These are phyloP conservation scores for Thamnidium elegans DNA, from an alignment of 192 early-diverging fungal species.

Conservation along the genomic window DNA sequence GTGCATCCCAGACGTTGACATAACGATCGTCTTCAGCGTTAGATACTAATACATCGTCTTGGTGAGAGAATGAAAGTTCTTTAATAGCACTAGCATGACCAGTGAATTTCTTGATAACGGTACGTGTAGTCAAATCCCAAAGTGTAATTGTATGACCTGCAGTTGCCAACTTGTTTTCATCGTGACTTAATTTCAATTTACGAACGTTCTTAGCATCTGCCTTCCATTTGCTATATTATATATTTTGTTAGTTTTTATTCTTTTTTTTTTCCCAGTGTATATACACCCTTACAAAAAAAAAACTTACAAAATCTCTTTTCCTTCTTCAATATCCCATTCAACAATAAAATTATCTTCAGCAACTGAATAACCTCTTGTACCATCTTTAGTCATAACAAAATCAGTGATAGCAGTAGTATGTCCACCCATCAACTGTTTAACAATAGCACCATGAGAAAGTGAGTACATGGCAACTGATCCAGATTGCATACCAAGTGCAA, in stretches of 20 bases:
- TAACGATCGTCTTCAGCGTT: slow-evolving; percentile 51
- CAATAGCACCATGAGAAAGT: slow-evolving; percentile 41
- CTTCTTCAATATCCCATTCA: slow-evolving; percentile 55
- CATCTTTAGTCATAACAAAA: slow-evolving; percentile 45
- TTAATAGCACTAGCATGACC: slow-evolving; percentile 52
- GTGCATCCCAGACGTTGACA: slow-evolving; percentile 56
- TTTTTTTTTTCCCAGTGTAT: neutral
- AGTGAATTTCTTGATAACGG: slow-evolving; percentile 50
- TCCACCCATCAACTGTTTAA: slow-evolving; percentile 37
- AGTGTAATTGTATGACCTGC: slow-evolving; percentile 56
- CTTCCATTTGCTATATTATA: slow-evolving; percentile 43
- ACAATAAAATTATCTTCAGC: slow-evolving; percentile 48
- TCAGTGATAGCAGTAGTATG: slow-evolving; percentile 48
- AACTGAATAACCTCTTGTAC: slow-evolving; percentile 47
- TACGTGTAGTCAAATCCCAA: slow-evolving; percentile 46
- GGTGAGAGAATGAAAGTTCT: slow-evolving; percentile 42
- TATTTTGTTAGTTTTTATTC: neutral
- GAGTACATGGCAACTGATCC: slow-evolving; percentile 52
- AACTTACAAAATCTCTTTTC: slow-evolving; percentile 32
- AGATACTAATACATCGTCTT: slow-evolving; percentile 47
- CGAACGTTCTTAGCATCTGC: slow-evolving; percentile 46
- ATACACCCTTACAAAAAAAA: slow-evolving; percentile 6
- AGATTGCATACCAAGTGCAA: slow-evolving; percentile 51
- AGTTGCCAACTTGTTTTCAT: slow-evolving; percentile 48
- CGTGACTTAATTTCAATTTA: slow-evolving; percentile 47